phyloP scores from a whole-genome alignment of 2,329 filamentous ascomycete genomes.

The Verticillium zaregamsianum region DNA sequence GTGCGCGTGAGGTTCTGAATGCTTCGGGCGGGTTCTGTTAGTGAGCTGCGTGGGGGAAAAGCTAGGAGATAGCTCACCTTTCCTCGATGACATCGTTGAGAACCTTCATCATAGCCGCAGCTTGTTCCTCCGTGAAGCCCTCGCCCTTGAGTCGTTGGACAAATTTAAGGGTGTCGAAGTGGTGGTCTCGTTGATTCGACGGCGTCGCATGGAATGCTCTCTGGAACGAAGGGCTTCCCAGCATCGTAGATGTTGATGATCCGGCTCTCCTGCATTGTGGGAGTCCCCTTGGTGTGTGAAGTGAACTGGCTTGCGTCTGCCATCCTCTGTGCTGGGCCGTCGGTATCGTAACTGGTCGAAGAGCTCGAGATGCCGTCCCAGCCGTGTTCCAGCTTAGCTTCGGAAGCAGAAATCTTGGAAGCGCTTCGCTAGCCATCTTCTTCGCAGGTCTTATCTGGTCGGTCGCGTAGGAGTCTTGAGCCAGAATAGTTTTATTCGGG shows the following conservation, averaged over 20 bases:
- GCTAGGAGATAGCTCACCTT: constrained; percentile 45
- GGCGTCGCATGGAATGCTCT: constrained; percentile 67
- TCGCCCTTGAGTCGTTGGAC: constrained; percentile 85
- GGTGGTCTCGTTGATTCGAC: constrained; percentile 67
- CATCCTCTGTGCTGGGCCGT: constrained; percentile 11
- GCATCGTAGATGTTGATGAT: constrained; percentile 11
- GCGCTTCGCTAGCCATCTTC: constrained; percentile 28
- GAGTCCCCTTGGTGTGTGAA: constrained; percentile 17
- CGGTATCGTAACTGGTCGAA: constrained; percentile 20
- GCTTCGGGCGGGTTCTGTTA: constrained; percentile 34
- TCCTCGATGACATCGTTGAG: constrained; percentile 96
- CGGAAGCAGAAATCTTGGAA: constrained; percentile 52
- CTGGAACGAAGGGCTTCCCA: constrained; percentile 24
- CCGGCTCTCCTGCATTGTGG: constrained; percentile 8
- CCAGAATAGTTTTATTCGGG: background rate
- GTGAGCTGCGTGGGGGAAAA: background rate
- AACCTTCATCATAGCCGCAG: constrained; percentile 97
- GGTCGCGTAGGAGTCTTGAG: background rate
- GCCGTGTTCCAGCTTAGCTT: constrained; percentile 48
- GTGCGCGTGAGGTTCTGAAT: constrained; percentile 97
- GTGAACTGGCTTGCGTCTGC: constrained; percentile 13
- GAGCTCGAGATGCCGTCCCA: constrained; percentile 19
- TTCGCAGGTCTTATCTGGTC: background rate
- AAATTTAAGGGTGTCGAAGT: constrained; percentile 98
- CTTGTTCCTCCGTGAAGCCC: constrained; percentile 92